Evolutionary conservation across 2,329 filamentous ascomycete genomes (phyloP), one percentile per base, ranked within the genome.

Genomic region (Colletotrichum plurivorum): DNA sequence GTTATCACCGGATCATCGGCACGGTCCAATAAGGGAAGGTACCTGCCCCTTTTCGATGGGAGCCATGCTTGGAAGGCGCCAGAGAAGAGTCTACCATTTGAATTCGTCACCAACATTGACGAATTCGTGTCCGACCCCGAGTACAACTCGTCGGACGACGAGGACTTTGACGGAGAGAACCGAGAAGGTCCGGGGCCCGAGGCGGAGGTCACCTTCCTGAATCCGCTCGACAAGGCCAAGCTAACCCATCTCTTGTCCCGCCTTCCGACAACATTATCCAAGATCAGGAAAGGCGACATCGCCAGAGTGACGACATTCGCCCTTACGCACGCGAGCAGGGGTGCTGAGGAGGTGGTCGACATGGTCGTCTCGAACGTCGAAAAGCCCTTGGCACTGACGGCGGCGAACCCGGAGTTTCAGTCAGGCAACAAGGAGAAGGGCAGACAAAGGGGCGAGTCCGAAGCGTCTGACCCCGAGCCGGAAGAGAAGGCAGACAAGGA

Each of bases 321-420:
- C 13, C 94, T 98, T 64, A 92, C 91, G 2, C 94, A 98, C 77
- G 93, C 94, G 1, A 93, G 92, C 46, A 87, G 90, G 20, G 96
- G 95, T 16, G 93, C 94, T 13, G 93, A 97, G 72, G 96, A 98
- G 81, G 92, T 98, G 43, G 94, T 97, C n/a, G 89, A 95, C 57
- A 89, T 97, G 81, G 90, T 98, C 45, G 88, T 97, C 0, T 87
- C 90, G 1, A 98, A 99, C 75, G 86, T 98, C 41, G 86, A 92
- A 68, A 89, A 87, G 59, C 96, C 96, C 0, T 89, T 97, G 67
- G 88, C 90, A 6, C 89, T 92, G 72, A 93, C 90, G 1, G 87
- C 87, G 7, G 93, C 92, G 25, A 95, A 94, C 78, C 10, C 73
- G 9, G 70, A 63, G n/a, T 61, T 51, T 49, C 63, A 56, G 25